Base-by-base conservation (phyloP, 2,329 filamentous ascomycete genomes). In the Fusarium concolor region DNA sequence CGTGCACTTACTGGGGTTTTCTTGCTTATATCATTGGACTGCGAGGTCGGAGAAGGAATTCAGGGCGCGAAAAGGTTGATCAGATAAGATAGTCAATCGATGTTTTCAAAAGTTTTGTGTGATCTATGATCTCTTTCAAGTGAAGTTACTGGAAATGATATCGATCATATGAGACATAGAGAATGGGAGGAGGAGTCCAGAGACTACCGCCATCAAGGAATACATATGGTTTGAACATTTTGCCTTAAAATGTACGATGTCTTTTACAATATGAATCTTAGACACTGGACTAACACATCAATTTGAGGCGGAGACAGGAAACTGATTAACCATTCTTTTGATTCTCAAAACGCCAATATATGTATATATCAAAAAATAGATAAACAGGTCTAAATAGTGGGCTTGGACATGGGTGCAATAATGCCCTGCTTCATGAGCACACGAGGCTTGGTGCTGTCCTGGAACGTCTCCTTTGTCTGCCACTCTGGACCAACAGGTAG, bases 391-490 rank as follows among this genome's bases (percentile, higher is more conserved):
- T 78, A 82, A 58, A 76, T 72, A 51, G 76, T 83, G 18, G 95
- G 95, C 82, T 92, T 94, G 59, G 90, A 89, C 87, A 99, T 92
- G 39, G 96, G 92, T 74, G 89, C 87, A 79, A 99, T 94, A 70
- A 96, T 86, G 45, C 96, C 96, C 81, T 94, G 92, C 84, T 97
- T 97, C 78, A 97, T 83, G 78, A 98, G 84, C 70, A 98, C 87
- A 73, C 93, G 89, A 60, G 96, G 96, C 86, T 95, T 97, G 62
- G 92, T 97, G 64, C 88, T 88, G 72, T 91, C 89, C 83, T 98
- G 94, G 86, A 96, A 96, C 15, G 92, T 93, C 82, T 93, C 89
- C 86, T 97, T 97, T n/a, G 95, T 98, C 71, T 90, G 89, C 94
- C 95, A 99, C 80, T 99, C 95, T 17, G 92, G 93, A 2, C 96